Evolutionary conservation across 2,329 filamentous ascomycete genomes (phyloP).

Genomic region (Colletotrichum sp.): DNA sequence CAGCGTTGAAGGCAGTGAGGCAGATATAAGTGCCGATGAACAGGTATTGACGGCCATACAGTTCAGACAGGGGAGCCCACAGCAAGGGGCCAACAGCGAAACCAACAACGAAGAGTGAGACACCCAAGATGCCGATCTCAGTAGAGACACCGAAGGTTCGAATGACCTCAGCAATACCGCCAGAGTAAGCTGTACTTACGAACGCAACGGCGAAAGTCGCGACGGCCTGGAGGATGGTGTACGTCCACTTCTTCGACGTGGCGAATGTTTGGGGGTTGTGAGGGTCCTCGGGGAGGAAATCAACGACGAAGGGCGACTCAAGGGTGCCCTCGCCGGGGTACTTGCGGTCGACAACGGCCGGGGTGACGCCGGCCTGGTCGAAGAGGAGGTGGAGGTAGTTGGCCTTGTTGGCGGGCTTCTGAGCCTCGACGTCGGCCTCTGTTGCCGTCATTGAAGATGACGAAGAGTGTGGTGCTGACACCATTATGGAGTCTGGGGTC

Average conservation of each 20-base stretch:
- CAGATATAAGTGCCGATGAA: conserved; percentile 61
- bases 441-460: conserved; percentile 36
- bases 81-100: conserved; percentile 65
- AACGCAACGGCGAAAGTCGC: conserved; percentile 69
- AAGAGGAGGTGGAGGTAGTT: conserved; percentile 58
- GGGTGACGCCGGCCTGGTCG: conserved; percentile 62
- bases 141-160: conserved; percentile 49
- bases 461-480: conserved; percentile 25
- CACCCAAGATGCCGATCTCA: conserved; percentile 51
- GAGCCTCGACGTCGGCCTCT: conserved; percentile 46
- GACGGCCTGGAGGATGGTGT: conserved; percentile 62
- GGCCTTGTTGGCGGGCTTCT: conserved; percentile 33
- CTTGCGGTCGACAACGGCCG: conserved; percentile 56
- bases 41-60: conserved; percentile 64
- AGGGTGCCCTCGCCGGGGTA: conserved; percentile 66
- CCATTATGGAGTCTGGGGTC: background rate
- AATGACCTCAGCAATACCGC: conserved; percentile 56
- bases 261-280: conserved; percentile 66
- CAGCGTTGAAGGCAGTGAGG: conserved; percentile 66
- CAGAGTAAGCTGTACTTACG: conserved; percentile 65
- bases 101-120: conserved; percentile 50
- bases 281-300: conserved; percentile 67
- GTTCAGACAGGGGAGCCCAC: conserved; percentile 68
- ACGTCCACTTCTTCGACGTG: conserved; percentile 62
- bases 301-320: conserved; percentile 66